These are phyloP conservation scores for Rhinocladiella mackenziei DNA, from an alignment of 2,329 filamentous ascomycete genomes.

Conservation along the genomic window DNA sequence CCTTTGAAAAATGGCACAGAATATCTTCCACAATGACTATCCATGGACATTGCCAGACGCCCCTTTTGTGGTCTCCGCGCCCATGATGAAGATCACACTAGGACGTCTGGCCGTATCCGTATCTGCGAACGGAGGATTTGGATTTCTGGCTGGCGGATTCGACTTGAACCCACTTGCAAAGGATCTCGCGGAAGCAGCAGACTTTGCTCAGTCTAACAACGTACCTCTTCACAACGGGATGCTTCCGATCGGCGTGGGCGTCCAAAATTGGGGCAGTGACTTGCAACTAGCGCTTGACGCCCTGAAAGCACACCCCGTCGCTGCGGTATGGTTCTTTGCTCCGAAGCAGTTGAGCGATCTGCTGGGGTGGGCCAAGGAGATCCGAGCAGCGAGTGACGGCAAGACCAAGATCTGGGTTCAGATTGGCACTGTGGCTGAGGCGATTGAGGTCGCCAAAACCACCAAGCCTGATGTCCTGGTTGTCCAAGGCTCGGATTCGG, in stretches of 20 bases:
- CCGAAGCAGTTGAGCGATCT: constrained; percentile 35
- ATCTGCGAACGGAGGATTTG: constrained; percentile 52
- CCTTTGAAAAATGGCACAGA: constrained; percentile 10
- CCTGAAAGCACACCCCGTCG: constrained; percentile 35
- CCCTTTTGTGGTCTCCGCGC: constrained; percentile 60
- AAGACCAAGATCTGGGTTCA: constrained; percentile 53
- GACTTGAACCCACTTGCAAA: constrained; percentile 33
- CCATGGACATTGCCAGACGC: constrained; percentile 51
- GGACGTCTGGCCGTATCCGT: constrained; percentile 58
- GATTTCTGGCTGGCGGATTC: constrained; percentile 58
- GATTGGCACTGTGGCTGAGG: constrained; percentile 49
- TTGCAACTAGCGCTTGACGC: constrained; percentile 31
- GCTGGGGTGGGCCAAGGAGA: constrained; percentile 42
- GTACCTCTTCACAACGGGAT: constrained; percentile 18
- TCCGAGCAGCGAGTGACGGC: constrained; percentile 40
- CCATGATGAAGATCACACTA: constrained; percentile 63
- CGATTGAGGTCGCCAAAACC: constrained; percentile 39
- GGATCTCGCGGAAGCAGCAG: constrained; percentile 32
- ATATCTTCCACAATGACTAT: constrained; percentile 38
- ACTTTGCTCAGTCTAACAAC: constrained; percentile 27
- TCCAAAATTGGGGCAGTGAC: constrained; percentile 39
- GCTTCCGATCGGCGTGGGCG: constrained; percentile 41
- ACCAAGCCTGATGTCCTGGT: constrained; percentile 49
- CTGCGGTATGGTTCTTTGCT: constrained; percentile 42
- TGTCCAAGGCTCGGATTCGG: constrained; percentile 52